Base-by-base conservation (phyloP, 2,329 filamentous ascomycete genomes). In the Acarospora socialis region DNA sequence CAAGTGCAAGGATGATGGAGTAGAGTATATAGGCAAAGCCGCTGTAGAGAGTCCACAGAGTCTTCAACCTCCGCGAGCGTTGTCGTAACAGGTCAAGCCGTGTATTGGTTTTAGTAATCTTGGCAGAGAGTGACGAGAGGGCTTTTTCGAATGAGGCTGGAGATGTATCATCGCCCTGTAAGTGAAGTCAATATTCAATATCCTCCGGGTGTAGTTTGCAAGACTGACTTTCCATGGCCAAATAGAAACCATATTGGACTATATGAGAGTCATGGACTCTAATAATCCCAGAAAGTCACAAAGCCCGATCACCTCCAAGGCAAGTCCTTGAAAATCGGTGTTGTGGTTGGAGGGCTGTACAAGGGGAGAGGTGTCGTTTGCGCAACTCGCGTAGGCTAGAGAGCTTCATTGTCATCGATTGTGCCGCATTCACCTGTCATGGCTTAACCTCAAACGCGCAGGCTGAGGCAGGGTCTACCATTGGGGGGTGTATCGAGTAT, bases 131-230 rank as follows among this genome's bases (percentile, higher is more conserved):
- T 15, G 73, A 67, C 7, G 83, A 81, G 18, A 98, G 74, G 2
- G 78, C 74, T 64, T 86, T 94, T 60, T 98, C 90, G 52, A 95
- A 98, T 3, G 78, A 81, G 31, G 84, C 86, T 16, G 90, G 79
- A 43, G 86, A 92, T 51, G 71, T 79, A 53, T 78, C 70, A 49
- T 81, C 70, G 57, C 73, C 71, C 83, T 92, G 47, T 14, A 35
- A 32, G 14, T 28, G 28, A 9, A 16, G 21, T 31, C 9, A 17
- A 15, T 10, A 23, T 28, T 32, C 13, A 8, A 12, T 14, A 18
- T 21, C 5, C 6, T 6, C 10, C 4, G 20, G 26, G 19, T n/a
- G 16, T 21, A 21, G 15, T 32, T 19, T 22, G 12, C 21, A 16
- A 31, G 31, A 51, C 64, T 47, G 57, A 83, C 80, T 64, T 72